A percentile compares a stretch with the other conserved stretches of the same genome.
phyloP scores from a whole-genome alignment of 768 basidiomycete species.

The Tricholomella constricta region DNA sequence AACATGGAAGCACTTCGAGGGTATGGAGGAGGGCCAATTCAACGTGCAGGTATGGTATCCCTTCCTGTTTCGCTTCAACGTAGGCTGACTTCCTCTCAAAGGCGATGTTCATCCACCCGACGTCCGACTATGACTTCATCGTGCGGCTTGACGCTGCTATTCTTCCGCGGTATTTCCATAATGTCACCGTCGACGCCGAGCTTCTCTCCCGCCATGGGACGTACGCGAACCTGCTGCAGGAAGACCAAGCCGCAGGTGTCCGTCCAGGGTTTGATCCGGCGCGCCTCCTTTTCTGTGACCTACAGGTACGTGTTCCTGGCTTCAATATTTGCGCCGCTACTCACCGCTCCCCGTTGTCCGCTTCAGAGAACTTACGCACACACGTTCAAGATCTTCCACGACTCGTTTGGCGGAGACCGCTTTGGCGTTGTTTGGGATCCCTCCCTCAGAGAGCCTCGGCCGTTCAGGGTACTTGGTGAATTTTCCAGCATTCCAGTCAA shows the following conservation, averaged over 20 bases:
- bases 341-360: background rate
- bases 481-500: constrained; percentile 69
- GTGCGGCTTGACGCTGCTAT: constrained; percentile 67
- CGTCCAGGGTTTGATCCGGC: constrained; percentile 85
- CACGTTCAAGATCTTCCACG: constrained; percentile 82
- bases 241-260: constrained; percentile 28
- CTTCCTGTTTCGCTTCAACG: background rate
- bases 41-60: constrained; percentile 57
- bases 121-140: constrained; percentile 83
- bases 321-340: background rate
- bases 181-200: constrained; percentile 51
- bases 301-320: constrained; percentile 57
- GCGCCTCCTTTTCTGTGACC: constrained; percentile 61
- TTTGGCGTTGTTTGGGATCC: constrained; percentile 92
- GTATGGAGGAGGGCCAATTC: constrained; percentile 48
- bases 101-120: constrained; percentile 86
- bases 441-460: constrained; percentile 54
- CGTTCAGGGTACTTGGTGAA: constrained; percentile 81
- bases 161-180: constrained; percentile 77
- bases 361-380: constrained; percentile 69
- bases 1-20: constrained; percentile 61
- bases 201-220: constrained; percentile 45
- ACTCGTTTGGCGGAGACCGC: constrained; percentile 73
- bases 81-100: constrained; percentile 29
- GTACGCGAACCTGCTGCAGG: constrained; percentile 49